Conservation (phyloP, 2,329 filamentous ascomycete species). For the Aspergillus ruber region DNA sequence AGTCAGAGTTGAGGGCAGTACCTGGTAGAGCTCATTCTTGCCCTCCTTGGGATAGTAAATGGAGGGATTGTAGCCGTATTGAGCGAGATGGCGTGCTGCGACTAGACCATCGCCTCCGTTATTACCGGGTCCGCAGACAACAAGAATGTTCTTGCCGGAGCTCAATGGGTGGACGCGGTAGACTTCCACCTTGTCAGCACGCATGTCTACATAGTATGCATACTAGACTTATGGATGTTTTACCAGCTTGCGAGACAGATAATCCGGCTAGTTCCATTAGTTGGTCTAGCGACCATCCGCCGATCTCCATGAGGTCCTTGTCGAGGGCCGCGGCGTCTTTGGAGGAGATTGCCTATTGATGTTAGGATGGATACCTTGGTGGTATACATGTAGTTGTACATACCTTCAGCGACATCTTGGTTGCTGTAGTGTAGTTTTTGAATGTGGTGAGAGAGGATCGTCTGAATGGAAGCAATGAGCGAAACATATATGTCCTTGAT, state of each 20-base stretch:
- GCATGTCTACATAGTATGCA: not conserved
- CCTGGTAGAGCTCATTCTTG: constrained; percentile 84
- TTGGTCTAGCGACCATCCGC: constrained; percentile 89
- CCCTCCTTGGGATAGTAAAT: constrained; percentile 91
- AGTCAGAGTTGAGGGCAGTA: constrained; percentile 30
- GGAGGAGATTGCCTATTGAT: constrained; percentile 69
- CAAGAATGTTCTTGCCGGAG: constrained; percentile 65
- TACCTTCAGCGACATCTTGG: constrained; percentile 39
- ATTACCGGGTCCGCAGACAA: constrained; percentile 83
- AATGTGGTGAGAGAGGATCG: not conserved
- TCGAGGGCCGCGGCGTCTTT: constrained; percentile 86
- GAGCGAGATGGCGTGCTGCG: constrained; percentile 80
- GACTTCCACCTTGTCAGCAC: constrained; percentile 47
- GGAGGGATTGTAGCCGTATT: constrained; percentile 84
- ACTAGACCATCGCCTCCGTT: constrained; percentile 88
- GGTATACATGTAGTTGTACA: not conserved
- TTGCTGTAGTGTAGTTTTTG: constrained; percentile 18
- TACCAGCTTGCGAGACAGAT: constrained; percentile 84
- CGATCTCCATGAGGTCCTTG: constrained; percentile 81
- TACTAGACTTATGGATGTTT: constrained; percentile 9
- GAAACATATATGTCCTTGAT: constrained; percentile 21
- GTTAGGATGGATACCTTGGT: not conserved
- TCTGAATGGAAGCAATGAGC: constrained; percentile 6
- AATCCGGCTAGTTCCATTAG: constrained; percentile 95
- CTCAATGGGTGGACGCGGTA: constrained; percentile 73